These are phyloP conservation scores for Leishmania lainsoni DNA, from an alignment of 208 protist species.

Conservation along the genomic window DNA sequence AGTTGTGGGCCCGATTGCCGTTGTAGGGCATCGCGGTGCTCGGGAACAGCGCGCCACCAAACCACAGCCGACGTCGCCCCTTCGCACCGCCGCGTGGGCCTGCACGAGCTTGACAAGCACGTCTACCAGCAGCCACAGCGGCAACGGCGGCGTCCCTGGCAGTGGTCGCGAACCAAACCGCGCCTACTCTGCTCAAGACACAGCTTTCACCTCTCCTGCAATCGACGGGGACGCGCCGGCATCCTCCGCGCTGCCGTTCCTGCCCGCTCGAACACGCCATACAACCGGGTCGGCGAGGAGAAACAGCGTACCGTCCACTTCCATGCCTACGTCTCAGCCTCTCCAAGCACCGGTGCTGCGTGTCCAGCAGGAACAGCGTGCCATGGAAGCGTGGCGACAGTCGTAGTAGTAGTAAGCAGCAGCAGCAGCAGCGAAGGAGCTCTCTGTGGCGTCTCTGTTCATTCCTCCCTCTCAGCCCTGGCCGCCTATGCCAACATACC, in stretches of 20 bases:
- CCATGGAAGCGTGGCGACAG: too few species aligned
- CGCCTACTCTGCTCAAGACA: neutral
- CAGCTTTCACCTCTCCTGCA: neutral
- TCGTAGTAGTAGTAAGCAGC: neutral
- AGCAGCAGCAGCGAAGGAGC: neutral
- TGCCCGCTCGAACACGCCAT: neutral
- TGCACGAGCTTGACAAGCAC: constrained; percentile 26
- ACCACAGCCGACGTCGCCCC: neutral
- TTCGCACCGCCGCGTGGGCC: constrained; percentile 1
- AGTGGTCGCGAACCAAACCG: neutral
- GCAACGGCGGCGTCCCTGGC: neutral
- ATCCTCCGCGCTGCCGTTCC: constrained; percentile 11
- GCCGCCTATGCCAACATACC: neutral
- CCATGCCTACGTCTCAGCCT: neutral
- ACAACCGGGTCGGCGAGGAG: neutral
- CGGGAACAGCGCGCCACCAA: neutral
- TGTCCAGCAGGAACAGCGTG: constrained; percentile 10
- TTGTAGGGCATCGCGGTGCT: neutral
- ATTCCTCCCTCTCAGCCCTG: neutral
- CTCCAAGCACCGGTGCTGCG: constrained; percentile 9
- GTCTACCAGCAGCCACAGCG: constrained; percentile 23
- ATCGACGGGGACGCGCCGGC: neutral
- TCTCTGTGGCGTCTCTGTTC: neutral
- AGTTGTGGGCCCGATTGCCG: neutral
- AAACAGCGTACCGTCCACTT: neutral